Evolutionary conservation across 495 filamentous ascomycete genomes (phyloP).

Genomic region (Neurospora cerealis): DNA sequence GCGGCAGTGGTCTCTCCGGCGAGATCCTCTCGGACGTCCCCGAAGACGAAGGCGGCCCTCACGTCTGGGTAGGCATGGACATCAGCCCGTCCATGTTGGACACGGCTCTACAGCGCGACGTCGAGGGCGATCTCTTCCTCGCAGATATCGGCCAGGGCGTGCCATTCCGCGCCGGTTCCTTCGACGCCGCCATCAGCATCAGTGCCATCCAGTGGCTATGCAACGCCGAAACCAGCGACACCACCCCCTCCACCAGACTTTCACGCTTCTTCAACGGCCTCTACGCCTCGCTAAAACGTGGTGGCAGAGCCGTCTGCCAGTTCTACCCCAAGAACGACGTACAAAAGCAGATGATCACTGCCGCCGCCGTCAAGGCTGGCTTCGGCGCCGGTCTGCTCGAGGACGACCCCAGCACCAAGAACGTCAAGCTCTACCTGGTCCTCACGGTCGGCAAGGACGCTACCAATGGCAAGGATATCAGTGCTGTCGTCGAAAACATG

Average conservation of each 20-base stretch:
- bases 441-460: constrained; percentile 78
- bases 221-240: constrained; percentile 83
- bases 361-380: constrained; percentile 80
- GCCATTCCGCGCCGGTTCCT: constrained; percentile 83
- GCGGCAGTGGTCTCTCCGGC: constrained; percentile 88
- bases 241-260: constrained; percentile 63
- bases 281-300: constrained; percentile 72
- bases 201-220: constrained; percentile 96
- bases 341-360: constrained; percentile 84
- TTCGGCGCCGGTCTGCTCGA: constrained; percentile 93
- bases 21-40: constrained; percentile 70
- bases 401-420: constrained; percentile 94
- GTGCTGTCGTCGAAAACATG: constrained; percentile 75
- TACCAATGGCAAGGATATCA: constrained; percentile 64
- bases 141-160: constrained; percentile 93
- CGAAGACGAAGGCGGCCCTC: constrained; percentile 65
- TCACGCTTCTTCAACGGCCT: constrained; percentile 85
- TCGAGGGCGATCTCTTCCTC: constrained; percentile 83
- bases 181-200: constrained; percentile 92
- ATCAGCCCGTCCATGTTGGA: constrained; percentile 90
- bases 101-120: constrained; percentile 80
- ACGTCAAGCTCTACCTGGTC: constrained; percentile 86
- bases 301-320: constrained; percentile 87
- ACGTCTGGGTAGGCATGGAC: constrained; percentile 93
- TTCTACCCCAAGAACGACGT: constrained; percentile 95